Base-by-base conservation (phyloP, 2,329 filamentous ascomycete species). In the Dothistroma pini region DNA sequence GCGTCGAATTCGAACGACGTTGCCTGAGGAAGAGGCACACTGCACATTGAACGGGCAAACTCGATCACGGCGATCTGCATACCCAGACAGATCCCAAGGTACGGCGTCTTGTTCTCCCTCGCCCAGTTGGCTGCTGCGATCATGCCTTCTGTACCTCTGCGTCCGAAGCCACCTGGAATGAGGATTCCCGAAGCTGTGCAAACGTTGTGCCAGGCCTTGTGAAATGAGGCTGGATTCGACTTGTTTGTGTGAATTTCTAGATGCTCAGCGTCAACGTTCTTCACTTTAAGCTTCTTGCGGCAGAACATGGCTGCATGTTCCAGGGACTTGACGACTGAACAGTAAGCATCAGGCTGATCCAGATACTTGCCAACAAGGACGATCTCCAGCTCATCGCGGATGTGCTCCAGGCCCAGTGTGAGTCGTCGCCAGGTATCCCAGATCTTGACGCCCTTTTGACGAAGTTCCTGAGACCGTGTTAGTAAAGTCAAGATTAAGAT, bases 41-140 rank as follows among this genome's bases (percentile, higher is more conserved):
- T 84, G 76, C 86, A 89, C 0, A 93, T 80, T 66, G 91, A 87
- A 48, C 92, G 86, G 1, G 92, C 91, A 69, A 86, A 91, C 76
- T 97, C 93, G 68, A 97, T 89, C 52, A 96, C 91, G 21, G 93
- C 92, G 52, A 96, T 84, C 75, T 97, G 95, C 87, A 96, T 91
- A 60, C 92, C 92, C 22, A 97, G 81, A 74, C 93, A 97, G 65
- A 97, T 89, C 61, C 95, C 95, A 0, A 97, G 83, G 77, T 89
- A 97, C 1, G 92, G 92, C 3, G 85, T 85, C 64, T 89, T 87
- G 69, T 91, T 87, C 67, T 89, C 88, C 59, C 95, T 87, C 1
- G 93, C 93, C 88, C 90, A 97, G 66, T 87, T 88, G n/a, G 89
- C 89, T 2, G 89, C 90, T 58, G 86, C 81, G 70, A 97, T 88